Base-by-base conservation (phyloP, 768 basidiomycete species). In the Calocybe indica region DNA sequence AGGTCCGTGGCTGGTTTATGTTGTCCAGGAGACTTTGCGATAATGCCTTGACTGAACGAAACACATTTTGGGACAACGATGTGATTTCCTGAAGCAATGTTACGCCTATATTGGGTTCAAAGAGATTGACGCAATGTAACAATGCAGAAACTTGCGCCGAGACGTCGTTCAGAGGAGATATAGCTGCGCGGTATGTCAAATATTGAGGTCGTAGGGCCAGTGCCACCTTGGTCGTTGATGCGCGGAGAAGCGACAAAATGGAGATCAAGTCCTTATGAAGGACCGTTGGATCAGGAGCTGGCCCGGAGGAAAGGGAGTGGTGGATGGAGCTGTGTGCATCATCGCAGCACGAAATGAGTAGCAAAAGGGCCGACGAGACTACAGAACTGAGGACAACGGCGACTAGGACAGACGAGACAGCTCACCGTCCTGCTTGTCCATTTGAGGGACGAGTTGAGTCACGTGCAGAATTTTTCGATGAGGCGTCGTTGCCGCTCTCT, bases 131-230 rank as follows among this genome's bases (percentile, higher is more conserved):
- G 45, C 78, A 82, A 53, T 80, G 78, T 0, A 72, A 65, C 39
- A 84, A 64, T 0, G 76, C 73, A 8, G 74, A 63, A 40, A 75
- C 58, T 46, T 78, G 72, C 28, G 69, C 64, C 3, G 74, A 63
- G 37, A 83, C 66, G 50, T 84, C 82, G 47, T 66, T 74, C 46
- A 84, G 68, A 15, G 82, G 71, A 6, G 70, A 52, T 9, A 77
- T 55, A 9, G 80, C 67, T 1, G 83, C 77, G 2, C 68, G 57
- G 55, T 78, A 74, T 5, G 79, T 66, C 1, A 79, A 79, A 0
- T 71, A 66, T 3, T 77, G 62, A 5, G 83, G 80, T 37, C 82
- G 85, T 43, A 85, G 70, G 1, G 76, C 70, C 32, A 88, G 72
- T 4, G 85, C 70, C 22, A 85, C 60, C 56, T 83, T 86, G 13